Evolutionary conservation across 768 basidiomycete species (phyloP), one percentile per base, ranked within the genome.

Genomic region (Boletales sp.): DNA sequence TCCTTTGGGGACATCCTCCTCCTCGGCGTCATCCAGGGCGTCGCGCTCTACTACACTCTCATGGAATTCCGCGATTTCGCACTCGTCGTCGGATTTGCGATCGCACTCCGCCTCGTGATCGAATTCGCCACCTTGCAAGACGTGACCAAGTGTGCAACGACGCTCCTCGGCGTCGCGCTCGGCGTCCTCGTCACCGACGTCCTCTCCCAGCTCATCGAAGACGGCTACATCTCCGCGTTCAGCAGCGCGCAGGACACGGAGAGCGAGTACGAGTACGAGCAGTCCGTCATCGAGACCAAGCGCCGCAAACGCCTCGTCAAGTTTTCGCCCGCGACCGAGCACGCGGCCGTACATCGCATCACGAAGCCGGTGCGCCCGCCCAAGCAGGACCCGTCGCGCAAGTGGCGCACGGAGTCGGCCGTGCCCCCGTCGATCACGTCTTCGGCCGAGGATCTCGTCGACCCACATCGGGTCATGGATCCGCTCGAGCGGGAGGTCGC

Each of bases 401-500:
- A 56, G 39, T 68, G 67, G 67, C 66, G 59, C 54, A 69, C 70
- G 30, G 69, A 65, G 31, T 61, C 69, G 18, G 67, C 73, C 12
- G 50, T 61, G 8, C 64, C 54, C 1, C 81, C 84, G 35, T 87
- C 87, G 50, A 76, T 88, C 60, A 69, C 41, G n/a, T 86, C 87
- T 54, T 84, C 86, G 17, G 73, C 76, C 40, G 84, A 86, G 24
- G 84, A 84, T 46, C 72, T 81, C 56, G 72, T 87, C 53, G 83
- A 82, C 38, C 78, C 81, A 7, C 72, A 74, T 36, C 69, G 77
- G 24, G 72, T 74, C 29, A 76, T 87, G 76, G 77, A 81, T 18
- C 82, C 84, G 8, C 68, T 81, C 31, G 86, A 90, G 59, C 80
- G 86, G 29, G 86, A 90, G 59, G 77, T 90, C n/a, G 83, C 84